Evolutionary conservation across 2,329 filamentous ascomycete genomes (phyloP).

Genomic region (Pyrenochaeta sp.): DNA sequence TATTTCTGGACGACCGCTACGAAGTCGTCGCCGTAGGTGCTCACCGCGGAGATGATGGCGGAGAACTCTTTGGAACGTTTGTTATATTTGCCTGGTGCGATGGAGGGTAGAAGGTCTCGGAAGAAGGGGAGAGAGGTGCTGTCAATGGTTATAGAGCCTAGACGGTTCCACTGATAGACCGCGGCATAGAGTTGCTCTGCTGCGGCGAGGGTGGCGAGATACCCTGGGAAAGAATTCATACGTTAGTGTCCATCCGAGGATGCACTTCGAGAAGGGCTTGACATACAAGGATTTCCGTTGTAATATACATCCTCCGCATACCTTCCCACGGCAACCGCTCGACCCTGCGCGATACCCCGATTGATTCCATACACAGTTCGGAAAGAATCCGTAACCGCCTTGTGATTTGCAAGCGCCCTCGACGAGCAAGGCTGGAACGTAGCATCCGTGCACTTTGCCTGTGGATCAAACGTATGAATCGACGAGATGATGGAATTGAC

Average conservation of each 20-base stretch:
- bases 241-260: too few relatives aligned
- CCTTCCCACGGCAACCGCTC: conserved; percentile 59
- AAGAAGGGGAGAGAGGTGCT: conserved; percentile 75
- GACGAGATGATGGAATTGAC: conserved; percentile 68
- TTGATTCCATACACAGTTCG: conserved; percentile 75
- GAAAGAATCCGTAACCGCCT: conserved; percentile 78
- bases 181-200: conserved; percentile 84
- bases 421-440: conserved; percentile 81
- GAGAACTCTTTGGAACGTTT: conserved; percentile 64
- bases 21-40: conserved; percentile 68
- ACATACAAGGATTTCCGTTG: conserved; percentile 78
- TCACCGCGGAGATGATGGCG: conserved; percentile 65
- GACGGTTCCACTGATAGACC: conserved; percentile 71
- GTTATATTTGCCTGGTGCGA: conserved; percentile 68
- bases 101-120: conserved; percentile 65
- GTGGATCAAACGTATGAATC: conserved; percentile 71
- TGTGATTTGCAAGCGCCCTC: conserved; percentile 72
- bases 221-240: too few relatives aligned
- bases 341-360: conserved; percentile 65
- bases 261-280: too few relatives aligned
- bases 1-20: conserved; percentile 58
- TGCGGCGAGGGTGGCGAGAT: conserved; percentile 76
- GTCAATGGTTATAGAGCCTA: conserved; percentile 70
- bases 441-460: conserved; percentile 68
- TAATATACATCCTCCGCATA: conserved; percentile 71